Conservation (phyloP, 1,139 yeast species). For the Geotrichum klebahnii region DNA sequence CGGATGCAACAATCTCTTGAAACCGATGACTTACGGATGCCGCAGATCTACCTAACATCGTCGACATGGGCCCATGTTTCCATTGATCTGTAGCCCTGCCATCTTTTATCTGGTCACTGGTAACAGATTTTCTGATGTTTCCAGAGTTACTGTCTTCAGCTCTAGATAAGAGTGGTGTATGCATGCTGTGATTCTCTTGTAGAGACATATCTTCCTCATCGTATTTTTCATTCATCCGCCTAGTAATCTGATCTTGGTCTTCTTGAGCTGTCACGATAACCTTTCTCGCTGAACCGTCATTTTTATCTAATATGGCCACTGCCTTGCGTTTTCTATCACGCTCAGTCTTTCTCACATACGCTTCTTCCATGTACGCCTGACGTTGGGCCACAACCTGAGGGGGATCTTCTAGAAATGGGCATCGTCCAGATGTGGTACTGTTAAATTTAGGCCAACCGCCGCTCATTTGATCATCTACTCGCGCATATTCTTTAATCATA, state of each 20-base stretch:
- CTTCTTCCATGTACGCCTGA: slow-evolving; percentile 12
- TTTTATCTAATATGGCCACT: slow-evolving; percentile 9
- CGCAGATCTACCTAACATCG: no score
- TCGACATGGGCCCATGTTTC: no score
- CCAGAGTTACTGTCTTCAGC: no score
- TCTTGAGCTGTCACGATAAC: slow-evolving; percentile 8
- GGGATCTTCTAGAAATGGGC: slow-evolving; percentile 50
- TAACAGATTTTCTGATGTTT: no score
- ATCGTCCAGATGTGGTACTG: slow-evolving; percentile 46
- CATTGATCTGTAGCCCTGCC: no score
- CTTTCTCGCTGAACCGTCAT: slow-evolving; percentile 16
- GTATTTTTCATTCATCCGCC: no score
- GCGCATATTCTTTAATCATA: slow-evolving; percentile 74
- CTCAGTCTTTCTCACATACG: slow-evolving; percentile 15
- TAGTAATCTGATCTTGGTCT: not conserved
- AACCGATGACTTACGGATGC: slow-evolving; percentile 35
- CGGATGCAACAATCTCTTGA: slow-evolving; percentile 75
- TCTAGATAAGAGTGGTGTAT: no score
- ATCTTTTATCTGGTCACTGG: no score
- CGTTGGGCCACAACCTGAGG: slow-evolving; percentile 4
- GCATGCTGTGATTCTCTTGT: no score
- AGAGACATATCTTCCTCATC: no score
- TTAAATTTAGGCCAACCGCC: slow-evolving; percentile 50
- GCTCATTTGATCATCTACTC: slow-evolving; percentile 45
- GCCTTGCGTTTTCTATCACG: slow-evolving; percentile 21